Conservation (phyloP, 768 basidiomycete species). For the Xerocomus brunneocitrinus region DNA sequence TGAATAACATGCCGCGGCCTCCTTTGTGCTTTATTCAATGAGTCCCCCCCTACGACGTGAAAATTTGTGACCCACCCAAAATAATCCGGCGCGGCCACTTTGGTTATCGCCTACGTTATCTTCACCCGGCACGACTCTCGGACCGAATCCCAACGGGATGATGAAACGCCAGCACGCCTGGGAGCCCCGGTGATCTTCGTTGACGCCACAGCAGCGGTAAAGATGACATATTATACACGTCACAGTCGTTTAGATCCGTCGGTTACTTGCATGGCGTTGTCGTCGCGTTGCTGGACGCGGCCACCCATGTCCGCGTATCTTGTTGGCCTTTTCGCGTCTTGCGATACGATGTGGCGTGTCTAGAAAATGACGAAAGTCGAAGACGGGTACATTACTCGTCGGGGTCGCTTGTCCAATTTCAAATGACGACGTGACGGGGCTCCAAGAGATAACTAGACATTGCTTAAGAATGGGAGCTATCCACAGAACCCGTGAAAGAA, state of each 20-base stretch:
- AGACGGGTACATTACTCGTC: not conserved
- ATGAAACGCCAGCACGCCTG: slow-evolving; percentile 9
- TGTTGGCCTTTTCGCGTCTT: not conserved
- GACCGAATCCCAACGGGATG: not conserved
- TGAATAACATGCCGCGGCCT: not conserved
- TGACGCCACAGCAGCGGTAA: not conserved
- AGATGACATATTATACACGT: not conserved
- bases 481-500: not conserved
- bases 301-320: not conserved
- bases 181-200: slow-evolving; percentile 1
- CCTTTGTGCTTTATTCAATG: not conserved
- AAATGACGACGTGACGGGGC: not conserved
- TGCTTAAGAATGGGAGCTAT: not conserved
- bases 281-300: not conserved
- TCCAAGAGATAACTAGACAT: too few relatives aligned
- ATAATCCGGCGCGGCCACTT: not conserved
- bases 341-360: not conserved
- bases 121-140: not conserved
- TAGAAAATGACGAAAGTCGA: too few relatives aligned
- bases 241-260: slow-evolving; percentile 1
- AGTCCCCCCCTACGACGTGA: not conserved
- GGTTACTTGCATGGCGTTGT: not conserved
- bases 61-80: not conserved
- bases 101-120: slow-evolving; percentile 1
- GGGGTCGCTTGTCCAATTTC: not conserved